Conservation (phyloP, 1,139 yeast species). For the Lodderomyces parapsilosis region DNA sequence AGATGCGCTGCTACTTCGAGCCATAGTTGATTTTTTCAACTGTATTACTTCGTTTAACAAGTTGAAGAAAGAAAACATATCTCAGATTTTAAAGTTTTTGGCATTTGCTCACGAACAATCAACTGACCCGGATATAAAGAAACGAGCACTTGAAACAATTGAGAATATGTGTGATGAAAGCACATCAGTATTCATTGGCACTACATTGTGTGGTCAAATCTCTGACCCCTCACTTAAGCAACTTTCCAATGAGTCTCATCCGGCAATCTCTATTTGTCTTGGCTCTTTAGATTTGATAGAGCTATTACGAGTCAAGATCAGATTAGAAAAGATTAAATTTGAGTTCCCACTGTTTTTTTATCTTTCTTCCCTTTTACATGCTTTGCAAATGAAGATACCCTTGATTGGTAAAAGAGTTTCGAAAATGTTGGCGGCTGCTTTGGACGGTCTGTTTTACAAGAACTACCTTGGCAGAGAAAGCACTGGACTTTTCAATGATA, state of each 20-base stretch:
- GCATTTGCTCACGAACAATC: neutral
- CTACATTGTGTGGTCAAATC: neutral
- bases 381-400: constrained; percentile 28
- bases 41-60: neutral
- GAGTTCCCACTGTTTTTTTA: constrained; percentile 21
- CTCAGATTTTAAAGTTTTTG: neutral
- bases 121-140: neutral
- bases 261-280: neutral
- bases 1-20: neutral
- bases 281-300: constrained; percentile 1
- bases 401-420: constrained; percentile 32
- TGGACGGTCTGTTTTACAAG: constrained; percentile 25
- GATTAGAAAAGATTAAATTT: constrained; percentile 7
- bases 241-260: neutral
- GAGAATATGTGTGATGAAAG: neutral
- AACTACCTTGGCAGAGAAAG: constrained; percentile 17
- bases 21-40: neutral
- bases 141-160: neutral
- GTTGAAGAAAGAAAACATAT: neutral
- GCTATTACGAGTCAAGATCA: neutral
- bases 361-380: constrained; percentile 23
- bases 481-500: constrained; percentile 18
- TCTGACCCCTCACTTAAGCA: neutral
- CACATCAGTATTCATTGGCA: neutral
- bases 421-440: constrained; percentile 32